These are phyloP conservation scores for Kurtzmaniella quercitrusa DNA, from an alignment of 1,139 yeast species.

Conservation along the genomic window DNA sequence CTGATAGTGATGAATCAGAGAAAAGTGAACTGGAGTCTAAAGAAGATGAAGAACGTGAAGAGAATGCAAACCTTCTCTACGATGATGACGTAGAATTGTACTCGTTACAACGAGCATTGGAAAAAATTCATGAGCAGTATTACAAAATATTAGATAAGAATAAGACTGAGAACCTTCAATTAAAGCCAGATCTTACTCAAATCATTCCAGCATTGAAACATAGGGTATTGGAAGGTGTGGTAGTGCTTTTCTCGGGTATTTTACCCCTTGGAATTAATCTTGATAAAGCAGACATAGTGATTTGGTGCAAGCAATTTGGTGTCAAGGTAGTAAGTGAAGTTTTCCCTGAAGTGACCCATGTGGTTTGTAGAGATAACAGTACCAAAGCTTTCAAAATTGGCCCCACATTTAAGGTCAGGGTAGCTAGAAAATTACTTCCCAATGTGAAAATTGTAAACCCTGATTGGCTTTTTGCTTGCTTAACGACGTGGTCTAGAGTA, in stretches of 20 bases:
- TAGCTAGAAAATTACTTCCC: slow-evolving; percentile 61
- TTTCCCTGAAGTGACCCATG: slow-evolving; percentile 77
- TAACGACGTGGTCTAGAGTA: slow-evolving; percentile 71
- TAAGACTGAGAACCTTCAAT: slow-evolving; percentile 7
- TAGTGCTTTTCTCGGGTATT: slow-evolving; percentile 79
- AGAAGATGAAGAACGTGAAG: slow-evolving; percentile 32
- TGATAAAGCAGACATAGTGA: slow-evolving; percentile 76
- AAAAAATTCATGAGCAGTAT: slow-evolving; percentile 61
- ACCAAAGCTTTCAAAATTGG: slow-evolving; percentile 35
- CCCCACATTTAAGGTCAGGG: slow-evolving; percentile 68
- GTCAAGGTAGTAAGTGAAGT: slow-evolving; percentile 78
- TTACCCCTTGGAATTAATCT: slow-evolving; percentile 74
- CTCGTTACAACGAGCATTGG: slow-evolving; percentile 60
- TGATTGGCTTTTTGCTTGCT: slow-evolving; percentile 87
- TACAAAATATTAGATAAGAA: slow-evolving; percentile 44
- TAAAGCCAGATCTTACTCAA: slow-evolving; percentile 54
- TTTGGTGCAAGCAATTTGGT: slow-evolving; percentile 91
- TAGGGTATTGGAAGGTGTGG: slow-evolving; percentile 62
- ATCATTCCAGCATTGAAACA: slow-evolving; percentile 73
- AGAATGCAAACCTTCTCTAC: slow-evolving; percentile 54
- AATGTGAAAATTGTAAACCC: slow-evolving; percentile 81
- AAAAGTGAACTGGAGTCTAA: slow-evolving; percentile 18
- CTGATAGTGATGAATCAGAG: slow-evolving; percentile 8
- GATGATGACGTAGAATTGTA: slow-evolving; percentile 80
- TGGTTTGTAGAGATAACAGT: slow-evolving; percentile 71